Percentiles rank a stretch among this genome's conserved stretches.
Evolutionary conservation across 768 basidiomycete genomes (phyloP).

Genomic region (Termitomyces sp.): DNA sequence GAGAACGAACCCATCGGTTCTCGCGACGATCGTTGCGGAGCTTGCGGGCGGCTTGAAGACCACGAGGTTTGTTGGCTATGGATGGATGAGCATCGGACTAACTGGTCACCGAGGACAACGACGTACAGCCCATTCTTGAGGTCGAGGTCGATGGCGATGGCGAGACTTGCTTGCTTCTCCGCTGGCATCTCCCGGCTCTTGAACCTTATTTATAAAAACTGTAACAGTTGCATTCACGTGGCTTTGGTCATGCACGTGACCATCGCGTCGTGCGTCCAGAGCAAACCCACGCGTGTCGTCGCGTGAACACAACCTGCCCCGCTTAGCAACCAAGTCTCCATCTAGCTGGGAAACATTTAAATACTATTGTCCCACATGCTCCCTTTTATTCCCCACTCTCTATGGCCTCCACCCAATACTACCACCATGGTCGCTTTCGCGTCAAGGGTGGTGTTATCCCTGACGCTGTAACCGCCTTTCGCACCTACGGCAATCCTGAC

Average conservation of each 20-base stretch:
- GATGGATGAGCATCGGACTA: slow-evolving; percentile 9
- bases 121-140: slow-evolving; percentile 84
- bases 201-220: slow-evolving; percentile 45
- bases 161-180: neutral
- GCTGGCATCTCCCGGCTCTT: slow-evolving; percentile 24
- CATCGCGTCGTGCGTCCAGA: neutral
- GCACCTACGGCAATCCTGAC: slow-evolving; percentile 43
- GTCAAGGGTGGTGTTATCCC: slow-evolving; percentile 49
- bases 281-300: neutral
- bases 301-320: neutral
- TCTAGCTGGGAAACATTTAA: neutral
- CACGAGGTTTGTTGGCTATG: slow-evolving; percentile 96
- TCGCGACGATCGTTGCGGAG: slow-evolving; percentile 89
- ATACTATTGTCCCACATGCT: neutral
- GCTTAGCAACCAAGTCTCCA: neutral
- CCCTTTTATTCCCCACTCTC: neutral
- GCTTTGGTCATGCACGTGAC: slow-evolving; percentile 1
- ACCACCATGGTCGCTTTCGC: slow-evolving; percentile 49
- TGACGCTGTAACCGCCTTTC: slow-evolving; percentile 52
- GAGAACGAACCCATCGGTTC: slow-evolving; percentile 87
- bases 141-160: slow-evolving; percentile 41
- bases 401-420: slow-evolving; percentile 30
- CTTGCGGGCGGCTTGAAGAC: slow-evolving; percentile 98
- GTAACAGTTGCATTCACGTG: slow-evolving; percentile 21
- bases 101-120: slow-evolving; percentile 14